These are phyloP conservation scores for Cordyceps cateniannulata DNA, from an alignment of 2,329 filamentous ascomycete species.

Conservation along the genomic window DNA sequence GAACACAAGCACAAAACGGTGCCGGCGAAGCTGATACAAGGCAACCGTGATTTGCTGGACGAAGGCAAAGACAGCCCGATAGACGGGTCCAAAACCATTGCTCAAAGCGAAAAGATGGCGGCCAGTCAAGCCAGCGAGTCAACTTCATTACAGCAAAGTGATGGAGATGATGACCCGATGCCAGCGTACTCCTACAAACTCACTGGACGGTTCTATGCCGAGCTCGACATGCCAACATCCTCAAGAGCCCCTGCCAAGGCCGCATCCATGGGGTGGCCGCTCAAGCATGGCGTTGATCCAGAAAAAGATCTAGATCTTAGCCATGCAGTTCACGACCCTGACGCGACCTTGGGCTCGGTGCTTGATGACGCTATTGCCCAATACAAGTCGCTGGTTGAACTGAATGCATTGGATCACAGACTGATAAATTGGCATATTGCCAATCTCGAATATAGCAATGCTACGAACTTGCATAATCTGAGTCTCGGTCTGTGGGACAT, in stretches of 20 bases:
- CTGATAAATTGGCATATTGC: slow-evolving; percentile 97
- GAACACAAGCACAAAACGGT: slow-evolving; percentile 77
- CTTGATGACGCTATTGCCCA: slow-evolving; percentile 88
- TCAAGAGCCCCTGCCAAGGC: slow-evolving; percentile 72
- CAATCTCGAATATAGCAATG: slow-evolving; percentile 96
- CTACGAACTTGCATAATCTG: slow-evolving; percentile 76
- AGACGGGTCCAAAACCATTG: slow-evolving; percentile 64
- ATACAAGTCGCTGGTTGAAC: slow-evolving; percentile 74
- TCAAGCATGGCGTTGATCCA: slow-evolving; percentile 57
- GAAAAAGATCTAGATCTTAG: slow-evolving; percentile 67
- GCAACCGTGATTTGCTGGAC: slow-evolving; percentile 75
- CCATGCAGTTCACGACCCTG: slow-evolving; percentile 52
- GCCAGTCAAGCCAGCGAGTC: slow-evolving; percentile 52
- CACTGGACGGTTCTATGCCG: slow-evolving; percentile 66
- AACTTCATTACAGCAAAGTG: slow-evolving; percentile 47
- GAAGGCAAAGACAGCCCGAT: slow-evolving; percentile 71
- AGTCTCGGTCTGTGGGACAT: slow-evolving; percentile 94
- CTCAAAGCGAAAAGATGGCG: slow-evolving; percentile 62
- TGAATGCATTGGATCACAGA: slow-evolving; percentile 80
- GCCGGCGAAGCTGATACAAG: slow-evolving; percentile 66
- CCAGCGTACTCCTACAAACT: slow-evolving; percentile 61
- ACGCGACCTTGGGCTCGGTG: slow-evolving; percentile 79
- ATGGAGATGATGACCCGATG: slow-evolving; percentile 47
- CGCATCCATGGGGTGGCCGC: slow-evolving; percentile 72
- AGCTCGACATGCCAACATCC: slow-evolving; percentile 61